A percentile compares a stretch with the other conserved stretches of the same genome.
phyloP scores from a whole-genome alignment of 805 yeast genomes.

The Hanseniaspora taiwanica region DNA sequence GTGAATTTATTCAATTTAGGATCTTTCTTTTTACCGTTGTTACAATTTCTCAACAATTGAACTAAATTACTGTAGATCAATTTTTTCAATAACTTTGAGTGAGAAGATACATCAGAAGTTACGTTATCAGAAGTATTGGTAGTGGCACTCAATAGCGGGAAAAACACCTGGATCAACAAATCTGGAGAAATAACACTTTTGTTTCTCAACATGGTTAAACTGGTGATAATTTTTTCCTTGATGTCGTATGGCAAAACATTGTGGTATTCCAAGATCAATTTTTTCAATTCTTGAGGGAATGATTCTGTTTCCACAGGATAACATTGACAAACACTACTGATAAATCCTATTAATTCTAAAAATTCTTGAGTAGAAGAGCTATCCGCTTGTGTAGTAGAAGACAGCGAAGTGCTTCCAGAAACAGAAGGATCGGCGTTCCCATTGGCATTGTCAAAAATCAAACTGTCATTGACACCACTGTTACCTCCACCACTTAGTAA shows the following conservation, averaged over 20 bases:
- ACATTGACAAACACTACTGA: constrained; percentile 82
- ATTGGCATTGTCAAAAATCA: constrained; percentile 30
- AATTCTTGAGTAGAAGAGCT: constrained; percentile 16
- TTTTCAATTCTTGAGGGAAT: constrained; percentile 72
- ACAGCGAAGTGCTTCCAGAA: constrained; percentile 5
- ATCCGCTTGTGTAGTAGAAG: not conserved
- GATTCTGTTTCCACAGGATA: constrained; percentile 78
- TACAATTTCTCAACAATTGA: constrained; percentile 65
- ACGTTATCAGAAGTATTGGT: constrained; percentile 32
- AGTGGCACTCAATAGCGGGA: constrained; percentile 42
- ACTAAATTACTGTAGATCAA: constrained; percentile 74
- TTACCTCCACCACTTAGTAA: constrained; percentile 36
- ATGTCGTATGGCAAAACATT: constrained; percentile 71
- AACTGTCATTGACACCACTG: constrained; percentile 6
- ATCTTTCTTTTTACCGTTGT: constrained; percentile 53
- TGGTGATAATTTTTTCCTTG: constrained; percentile 82
- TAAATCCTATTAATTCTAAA: constrained; percentile 75
- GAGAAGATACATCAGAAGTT: constrained; percentile 35
- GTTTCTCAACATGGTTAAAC: constrained; percentile 81
- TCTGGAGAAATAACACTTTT: constrained; percentile 72
- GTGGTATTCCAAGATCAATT: constrained; percentile 60
- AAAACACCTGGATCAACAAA: constrained; percentile 67
- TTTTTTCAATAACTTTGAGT: constrained; percentile 70
- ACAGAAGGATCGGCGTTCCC: constrained; percentile 22
- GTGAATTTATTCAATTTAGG: constrained; percentile 82